phyloP scores from a whole-genome alignment of 2,329 filamentous ascomycete species.

The Stachybotrys echinatus region DNA sequence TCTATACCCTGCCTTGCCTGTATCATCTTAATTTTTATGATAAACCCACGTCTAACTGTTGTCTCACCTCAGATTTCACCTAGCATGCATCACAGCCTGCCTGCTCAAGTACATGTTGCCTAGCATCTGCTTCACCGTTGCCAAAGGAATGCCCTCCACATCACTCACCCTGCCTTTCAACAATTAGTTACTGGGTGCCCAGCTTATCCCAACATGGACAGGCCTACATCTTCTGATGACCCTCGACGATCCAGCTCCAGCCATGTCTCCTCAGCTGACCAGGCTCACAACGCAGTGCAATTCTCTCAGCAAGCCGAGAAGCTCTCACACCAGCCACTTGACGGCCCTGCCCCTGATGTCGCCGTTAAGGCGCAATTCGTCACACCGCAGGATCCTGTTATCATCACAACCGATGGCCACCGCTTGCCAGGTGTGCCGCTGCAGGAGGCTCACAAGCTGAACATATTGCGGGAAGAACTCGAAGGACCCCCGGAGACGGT shows the following conservation, averaged over 20 bases:
- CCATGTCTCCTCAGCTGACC: slow-evolving; percentile 2
- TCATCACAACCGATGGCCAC: slow-evolving; percentile 62
- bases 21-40: neutral
- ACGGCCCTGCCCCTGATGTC: slow-evolving; percentile 27
- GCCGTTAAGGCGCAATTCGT: slow-evolving; percentile 60
- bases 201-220: too few relatives aligned
- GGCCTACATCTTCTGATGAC: neutral
- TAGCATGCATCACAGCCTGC: too few relatives aligned
- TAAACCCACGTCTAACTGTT: neutral
- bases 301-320: slow-evolving; percentile 59
- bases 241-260: neutral
- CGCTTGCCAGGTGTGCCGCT: slow-evolving; percentile 65
- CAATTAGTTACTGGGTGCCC: too few relatives aligned
- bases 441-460: slow-evolving; percentile 65
- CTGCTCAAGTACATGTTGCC: too few relatives aligned
- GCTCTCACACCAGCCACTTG: slow-evolving; percentile 36
- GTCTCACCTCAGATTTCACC: too few relatives aligned
- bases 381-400: slow-evolving; percentile 67
- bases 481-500: slow-evolving; percentile 19
- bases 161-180: too few relatives aligned
- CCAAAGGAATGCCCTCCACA: neutral
- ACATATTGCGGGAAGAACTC: slow-evolving; percentile 51
- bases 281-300: slow-evolving; percentile 41
- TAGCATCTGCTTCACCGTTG: neutral
- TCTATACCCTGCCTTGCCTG: neutral